Evolutionary conservation across 1,284 basidiomycete genomes (phyloP).

Genomic region (Entoloma clypeatum): DNA sequence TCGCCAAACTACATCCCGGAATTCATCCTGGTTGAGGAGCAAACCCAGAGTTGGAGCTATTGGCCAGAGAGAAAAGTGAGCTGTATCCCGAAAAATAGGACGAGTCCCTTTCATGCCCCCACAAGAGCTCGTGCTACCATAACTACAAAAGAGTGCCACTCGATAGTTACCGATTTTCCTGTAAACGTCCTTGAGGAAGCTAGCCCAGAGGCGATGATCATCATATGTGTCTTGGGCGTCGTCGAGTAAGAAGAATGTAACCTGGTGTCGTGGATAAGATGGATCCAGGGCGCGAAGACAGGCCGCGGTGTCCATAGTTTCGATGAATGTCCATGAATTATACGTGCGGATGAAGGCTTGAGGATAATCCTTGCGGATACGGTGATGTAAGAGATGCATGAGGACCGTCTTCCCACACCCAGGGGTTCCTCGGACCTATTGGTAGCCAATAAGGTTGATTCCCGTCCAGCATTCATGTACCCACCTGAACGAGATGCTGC

Average conservation of each 20-base stretch:
- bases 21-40: conserved; percentile 4
- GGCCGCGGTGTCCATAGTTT: too few species aligned
- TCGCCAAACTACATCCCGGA: conserved; percentile 5
- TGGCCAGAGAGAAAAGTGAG: conserved; percentile 8
- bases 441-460: too few species aligned
- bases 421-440: too few species aligned
- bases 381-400: conserved; percentile 1
- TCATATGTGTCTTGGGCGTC: conserved; percentile 1
- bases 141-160: conserved; percentile 9
- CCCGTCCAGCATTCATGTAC: too few species aligned
- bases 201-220: conserved; percentile 6
- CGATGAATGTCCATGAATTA: neutral
- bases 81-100: conserved; percentile 1
- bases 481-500: too few species aligned
- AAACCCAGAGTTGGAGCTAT: conserved; percentile 2
- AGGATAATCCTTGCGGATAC: neutral
- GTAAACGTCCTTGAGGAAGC: conserved; percentile 7
- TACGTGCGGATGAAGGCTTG: conserved; percentile 1
- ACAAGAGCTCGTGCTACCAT: conserved; percentile 8
- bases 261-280: neutral
- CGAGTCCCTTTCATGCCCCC: neutral
- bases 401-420: conserved; percentile 3
- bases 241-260: conserved; percentile 2
- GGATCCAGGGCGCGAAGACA: conserved; percentile 2
- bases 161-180: neutral